phyloP scores from a whole-genome alignment of 495 filamentous ascomycete species.

The Hypoxylon perforatum region DNA sequence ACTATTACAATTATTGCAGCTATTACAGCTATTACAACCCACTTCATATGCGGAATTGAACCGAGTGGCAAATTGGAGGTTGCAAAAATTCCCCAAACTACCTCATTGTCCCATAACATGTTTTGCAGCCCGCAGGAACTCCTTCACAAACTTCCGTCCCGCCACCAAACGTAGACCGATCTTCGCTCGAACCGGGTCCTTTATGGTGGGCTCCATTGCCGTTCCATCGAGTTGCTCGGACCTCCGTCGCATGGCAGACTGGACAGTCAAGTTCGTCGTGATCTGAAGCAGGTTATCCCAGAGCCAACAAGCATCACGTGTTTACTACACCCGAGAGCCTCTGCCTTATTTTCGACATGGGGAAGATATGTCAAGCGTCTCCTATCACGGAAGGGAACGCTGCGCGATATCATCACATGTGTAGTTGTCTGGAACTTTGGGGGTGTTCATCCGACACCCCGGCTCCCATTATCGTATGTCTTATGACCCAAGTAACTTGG shows the following conservation, averaged over 20 bases:
- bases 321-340: constrained; percentile 6
- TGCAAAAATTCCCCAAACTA: constrained; percentile 1
- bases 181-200: constrained; percentile 2
- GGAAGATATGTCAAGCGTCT: constrained; percentile 9
- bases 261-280: constrained; percentile 12
- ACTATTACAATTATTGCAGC: constrained; percentile 3
- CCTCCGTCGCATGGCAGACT: constrained; percentile 30
- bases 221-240: constrained; percentile 33
- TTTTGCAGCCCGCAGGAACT: constrained; percentile 8
- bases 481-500: neutral
- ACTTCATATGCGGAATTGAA: constrained; percentile 1
- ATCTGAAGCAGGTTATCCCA: constrained; percentile 22
- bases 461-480: neutral
- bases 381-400: neutral
- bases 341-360: constrained; percentile 8
- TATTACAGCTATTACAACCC: constrained; percentile 1
- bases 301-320: constrained; percentile 10
- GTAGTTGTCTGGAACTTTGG: constrained; percentile 6
- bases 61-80: constrained; percentile 12
- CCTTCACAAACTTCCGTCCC: constrained; percentile 11
- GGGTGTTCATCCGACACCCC: constrained; percentile 10
- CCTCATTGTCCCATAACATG: neutral
- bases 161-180: constrained; percentile 10
- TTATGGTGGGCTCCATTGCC: constrained; percentile 20
- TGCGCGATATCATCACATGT: constrained; percentile 2